phyloP scores from a whole-genome alignment of 345 rosid genomes.

The Mercurialis annua region DNA sequence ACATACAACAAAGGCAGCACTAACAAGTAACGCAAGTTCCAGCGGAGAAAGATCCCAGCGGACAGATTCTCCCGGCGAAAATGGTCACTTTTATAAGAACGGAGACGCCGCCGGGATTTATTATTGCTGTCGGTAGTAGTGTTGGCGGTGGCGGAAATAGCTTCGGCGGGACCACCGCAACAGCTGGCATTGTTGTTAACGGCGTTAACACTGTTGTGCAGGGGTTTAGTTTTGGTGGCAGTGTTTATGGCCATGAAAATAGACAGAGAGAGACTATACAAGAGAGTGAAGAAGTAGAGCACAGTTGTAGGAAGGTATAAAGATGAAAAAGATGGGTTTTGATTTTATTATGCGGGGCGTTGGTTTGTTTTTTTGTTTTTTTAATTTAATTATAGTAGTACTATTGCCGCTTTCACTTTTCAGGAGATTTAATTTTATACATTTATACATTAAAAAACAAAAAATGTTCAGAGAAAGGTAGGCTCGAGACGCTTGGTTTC shows the following conservation, averaged over 20 bases:
- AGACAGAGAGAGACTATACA: background rate
- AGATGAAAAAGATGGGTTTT: background rate
- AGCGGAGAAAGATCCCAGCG: constrained; percentile 46
- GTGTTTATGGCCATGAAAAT: constrained; percentile 38
- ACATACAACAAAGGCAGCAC: constrained; percentile 62
- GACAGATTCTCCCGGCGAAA: constrained; percentile 35
- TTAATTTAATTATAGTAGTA: background rate
- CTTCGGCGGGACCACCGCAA: constrained; percentile 18
- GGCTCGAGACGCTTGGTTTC: background rate
- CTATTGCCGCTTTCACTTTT: background rate
- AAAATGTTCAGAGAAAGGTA: too few relatives aligned
- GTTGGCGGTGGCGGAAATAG: background rate
- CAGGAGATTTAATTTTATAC: background rate
- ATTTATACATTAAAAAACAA: too few relatives aligned
- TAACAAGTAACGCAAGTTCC: constrained; percentile 57
- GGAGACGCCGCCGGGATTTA: constrained; percentile 55
- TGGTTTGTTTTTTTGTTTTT: background rate
- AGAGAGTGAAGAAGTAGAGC: background rate
- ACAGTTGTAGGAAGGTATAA: background rate
- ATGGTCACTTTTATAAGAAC: constrained; percentile 45
- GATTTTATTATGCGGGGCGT: background rate
- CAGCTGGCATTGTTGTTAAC: constrained; percentile 19
- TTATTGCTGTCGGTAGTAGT: constrained; percentile 40
- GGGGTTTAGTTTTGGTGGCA: constrained; percentile 42
- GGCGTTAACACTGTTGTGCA: constrained; percentile 12